Conservation (phyloP, 176 grass and related monocot species). For the Coix lacrymajobi region DNA sequence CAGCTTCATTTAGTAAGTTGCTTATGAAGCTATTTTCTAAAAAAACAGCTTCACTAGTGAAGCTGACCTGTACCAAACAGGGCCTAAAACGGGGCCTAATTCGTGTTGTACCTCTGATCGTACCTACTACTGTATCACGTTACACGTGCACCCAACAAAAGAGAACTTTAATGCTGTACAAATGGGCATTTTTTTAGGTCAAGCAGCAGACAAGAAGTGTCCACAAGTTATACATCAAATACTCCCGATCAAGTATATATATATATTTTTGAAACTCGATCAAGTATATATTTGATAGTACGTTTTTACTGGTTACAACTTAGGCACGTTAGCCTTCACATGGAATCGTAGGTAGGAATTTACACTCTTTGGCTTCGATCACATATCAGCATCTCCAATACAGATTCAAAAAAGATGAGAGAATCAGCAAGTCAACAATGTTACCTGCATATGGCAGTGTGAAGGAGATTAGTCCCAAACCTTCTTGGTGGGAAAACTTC, state of each 20-base stretch:
- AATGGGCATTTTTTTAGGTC: background rate
- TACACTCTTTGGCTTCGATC: background rate
- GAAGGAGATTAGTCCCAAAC: slow-evolving; percentile 9
- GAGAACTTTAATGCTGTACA: background rate
- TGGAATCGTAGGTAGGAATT: slow-evolving; percentile 4
- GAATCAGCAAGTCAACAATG: slow-evolving; percentile 23
- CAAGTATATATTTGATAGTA: slow-evolving; percentile 4
- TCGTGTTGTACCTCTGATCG: background rate
- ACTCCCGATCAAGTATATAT: no score
- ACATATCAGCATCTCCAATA: background rate
- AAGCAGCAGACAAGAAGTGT: background rate
- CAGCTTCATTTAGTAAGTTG: no score
- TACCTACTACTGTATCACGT: background rate
- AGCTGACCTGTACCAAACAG: no score
- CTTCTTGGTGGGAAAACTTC: slow-evolving; percentile 19
- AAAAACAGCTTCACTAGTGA: no score
- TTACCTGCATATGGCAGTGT: background rate
- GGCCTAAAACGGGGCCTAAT: no score
- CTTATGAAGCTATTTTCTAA: no score
- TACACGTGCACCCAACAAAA: background rate
- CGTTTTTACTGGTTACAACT: background rate
- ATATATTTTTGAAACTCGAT: no score
- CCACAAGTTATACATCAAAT: background rate
- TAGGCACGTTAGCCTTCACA: background rate
- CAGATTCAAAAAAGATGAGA: background rate